Evolutionary conservation across 1,139 yeast genomes (phyloP).

Genomic region (Taphrina communis): DNA sequence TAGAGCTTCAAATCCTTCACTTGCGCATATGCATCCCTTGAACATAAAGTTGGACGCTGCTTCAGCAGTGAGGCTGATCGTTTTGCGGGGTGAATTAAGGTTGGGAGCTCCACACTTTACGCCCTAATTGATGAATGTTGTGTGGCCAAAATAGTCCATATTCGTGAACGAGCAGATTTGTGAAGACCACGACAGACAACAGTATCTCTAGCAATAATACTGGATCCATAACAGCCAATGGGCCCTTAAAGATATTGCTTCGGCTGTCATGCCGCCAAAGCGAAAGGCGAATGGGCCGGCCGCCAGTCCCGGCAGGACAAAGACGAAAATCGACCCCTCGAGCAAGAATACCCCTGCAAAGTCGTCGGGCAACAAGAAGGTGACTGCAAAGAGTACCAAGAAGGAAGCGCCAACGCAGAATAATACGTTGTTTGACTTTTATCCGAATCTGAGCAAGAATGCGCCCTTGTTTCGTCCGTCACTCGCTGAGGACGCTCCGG

Average conservation of each 20-base stretch:
- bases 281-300: neutral
- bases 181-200: too few species aligned
- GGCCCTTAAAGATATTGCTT: neutral
- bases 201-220: too few species aligned
- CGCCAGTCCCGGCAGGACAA: constrained; percentile 6
- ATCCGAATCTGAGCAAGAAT: constrained; percentile 37
- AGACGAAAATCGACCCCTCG: neutral
- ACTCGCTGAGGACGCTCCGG: constrained; percentile 10
- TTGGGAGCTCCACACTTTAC: constrained; percentile 2
- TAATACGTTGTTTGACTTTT: constrained; percentile 34
- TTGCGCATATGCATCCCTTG: too few species aligned
- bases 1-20: too few species aligned
- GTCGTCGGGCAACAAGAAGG: neutral
- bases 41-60: too few species aligned
- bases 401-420: constrained; percentile 12
- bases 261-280: constrained; percentile 10
- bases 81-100: constrained; percentile 11
- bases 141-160: neutral
- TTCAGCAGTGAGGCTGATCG: neutral
- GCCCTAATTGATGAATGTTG: neutral
- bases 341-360: constrained; percentile 7
- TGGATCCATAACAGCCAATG: neutral
- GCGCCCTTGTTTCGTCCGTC: constrained; percentile 34
- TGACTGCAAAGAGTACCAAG: constrained; percentile 2
- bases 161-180: too few species aligned